Evolutionary conservation across 805 yeast species (phyloP), one percentile per base, ranked within the genome.

Genomic region (Wickerhamiella vanderwaltii): DNA sequence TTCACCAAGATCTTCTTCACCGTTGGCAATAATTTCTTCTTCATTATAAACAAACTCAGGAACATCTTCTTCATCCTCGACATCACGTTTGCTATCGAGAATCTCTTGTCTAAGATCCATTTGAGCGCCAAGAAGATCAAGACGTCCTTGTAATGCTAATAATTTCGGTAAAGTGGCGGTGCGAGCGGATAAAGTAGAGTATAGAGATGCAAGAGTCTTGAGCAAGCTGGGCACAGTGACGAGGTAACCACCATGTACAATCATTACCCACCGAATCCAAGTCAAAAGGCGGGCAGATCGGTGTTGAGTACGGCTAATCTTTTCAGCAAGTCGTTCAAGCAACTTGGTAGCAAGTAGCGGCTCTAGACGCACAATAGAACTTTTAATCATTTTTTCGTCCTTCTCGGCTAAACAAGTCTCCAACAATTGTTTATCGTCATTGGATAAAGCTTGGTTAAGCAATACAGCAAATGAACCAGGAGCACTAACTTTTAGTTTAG

Each of bases 191-290:
- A 87, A 62, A 0, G 79, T 67, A 2, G 70, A 55, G 56, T 75
- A 79, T 43, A 88, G 59, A 3, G 69, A 61, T 33, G 74, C 74
- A 40, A 80, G 63, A 17, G 75, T 65, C 29, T 67, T 72, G 41
- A 74, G 65, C 43, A 77, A 67, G 43, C 74, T 69, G 5, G 68
- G 60, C 29, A 72, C 65, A 25, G 69, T 65, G 11, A 72, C 66
- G 15, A 79, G 64, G 48, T 77, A 71, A 1, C 83, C 73, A 19
- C 87, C 84, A 53, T 79, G 81, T 11, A 72, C 61, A 20, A 86
- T 67, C 45, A 87, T 62, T 13, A 83, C 51, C 85, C 91, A 84
- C 58, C 82, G 81, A 40, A 87, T 65, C 95, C 96, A 88, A 4
- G 73, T 52, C 35, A 67, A 61, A 44, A 61, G 60, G 36, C 67